Evolutionary conservation across 2,329 filamentous ascomycete species (phyloP).

Genomic region (Corinectria fuckeliana): DNA sequence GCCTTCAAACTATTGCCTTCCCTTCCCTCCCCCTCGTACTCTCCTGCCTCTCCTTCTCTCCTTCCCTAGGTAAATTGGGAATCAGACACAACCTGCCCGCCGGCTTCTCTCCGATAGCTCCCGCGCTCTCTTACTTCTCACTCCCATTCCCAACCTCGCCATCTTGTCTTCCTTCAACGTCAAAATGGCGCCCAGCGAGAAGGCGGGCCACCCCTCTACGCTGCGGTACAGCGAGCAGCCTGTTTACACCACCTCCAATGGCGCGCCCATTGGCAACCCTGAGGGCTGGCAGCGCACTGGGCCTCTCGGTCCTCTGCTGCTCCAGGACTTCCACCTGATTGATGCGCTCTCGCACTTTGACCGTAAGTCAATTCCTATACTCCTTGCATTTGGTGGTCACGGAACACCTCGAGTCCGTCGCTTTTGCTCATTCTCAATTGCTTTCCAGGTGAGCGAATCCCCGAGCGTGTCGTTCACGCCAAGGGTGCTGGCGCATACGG

Average conservation of each 20-base stretch:
- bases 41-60: neutral
- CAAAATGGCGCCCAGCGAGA: conserved; percentile 53
- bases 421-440: neutral
- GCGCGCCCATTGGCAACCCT: conserved; percentile 61
- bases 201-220: conserved; percentile 47
- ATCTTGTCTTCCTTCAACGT: neutral
- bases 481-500: conserved; percentile 55
- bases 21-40: too few species aligned
- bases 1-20: neutral
- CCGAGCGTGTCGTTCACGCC: conserved; percentile 51
- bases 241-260: conserved; percentile 66
- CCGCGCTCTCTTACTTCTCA: neutral
- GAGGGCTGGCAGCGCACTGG: conserved; percentile 58
- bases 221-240: conserved; percentile 64
- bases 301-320: conserved; percentile 62
- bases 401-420: too few species aligned
- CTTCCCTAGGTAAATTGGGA: neutral
- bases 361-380: conserved; percentile 36
- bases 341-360: conserved; percentile 64
- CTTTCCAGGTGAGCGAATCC: conserved; percentile 51
- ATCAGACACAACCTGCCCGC: neutral
- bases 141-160: neutral
- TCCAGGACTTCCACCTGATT: conserved; percentile 71
- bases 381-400: neutral
- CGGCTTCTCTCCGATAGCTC: neutral